Percentiles rank a stretch among this genome's conserved stretches.
These are phyloP conservation scores for Phylloporus rhodoxanthus DNA, from an alignment of 768 basidiomycete species.

Conservation along the genomic window DNA sequence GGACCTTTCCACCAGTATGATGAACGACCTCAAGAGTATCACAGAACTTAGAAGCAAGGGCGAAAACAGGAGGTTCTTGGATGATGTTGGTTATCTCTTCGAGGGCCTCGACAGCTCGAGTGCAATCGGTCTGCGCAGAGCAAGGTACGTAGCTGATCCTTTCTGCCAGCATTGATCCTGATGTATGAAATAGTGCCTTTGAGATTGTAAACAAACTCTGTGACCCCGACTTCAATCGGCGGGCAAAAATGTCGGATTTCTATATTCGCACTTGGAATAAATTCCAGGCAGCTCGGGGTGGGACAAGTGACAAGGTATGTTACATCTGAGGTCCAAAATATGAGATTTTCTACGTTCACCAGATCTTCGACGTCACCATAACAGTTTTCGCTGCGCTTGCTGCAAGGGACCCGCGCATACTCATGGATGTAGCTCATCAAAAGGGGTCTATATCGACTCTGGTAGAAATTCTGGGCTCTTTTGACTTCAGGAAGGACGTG, in stretches of 20 bases:
- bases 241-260: conserved; percentile 74
- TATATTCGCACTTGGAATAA: conserved; percentile 63
- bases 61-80: conserved; percentile 71
- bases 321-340: neutral
- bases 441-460: conserved; percentile 38
- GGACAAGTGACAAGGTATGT: conserved; percentile 54
- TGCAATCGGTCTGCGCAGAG: conserved; percentile 52
- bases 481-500: conserved; percentile 39
- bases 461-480: conserved; percentile 36
- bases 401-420: conserved; percentile 50
- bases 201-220: conserved; percentile 74
- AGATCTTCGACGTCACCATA: conserved; percentile 64
- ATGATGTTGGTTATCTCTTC: conserved; percentile 80
- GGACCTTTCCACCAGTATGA: conserved; percentile 58
- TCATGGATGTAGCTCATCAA: conserved; percentile 47
- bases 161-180: neutral
- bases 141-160: conserved; percentile 44
- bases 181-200: conserved; percentile 47
- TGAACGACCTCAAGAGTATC: conserved; percentile 73
- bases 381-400: conserved; percentile 58
- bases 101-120: conserved; percentile 63
- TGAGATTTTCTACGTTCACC: neutral
- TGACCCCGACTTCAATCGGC: conserved; percentile 68
- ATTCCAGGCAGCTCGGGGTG: conserved; percentile 52
- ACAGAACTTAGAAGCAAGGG: conserved; percentile 78